Conservation (phyloP, 805 yeast species). For the Tetrapisispora arboricola region DNA sequence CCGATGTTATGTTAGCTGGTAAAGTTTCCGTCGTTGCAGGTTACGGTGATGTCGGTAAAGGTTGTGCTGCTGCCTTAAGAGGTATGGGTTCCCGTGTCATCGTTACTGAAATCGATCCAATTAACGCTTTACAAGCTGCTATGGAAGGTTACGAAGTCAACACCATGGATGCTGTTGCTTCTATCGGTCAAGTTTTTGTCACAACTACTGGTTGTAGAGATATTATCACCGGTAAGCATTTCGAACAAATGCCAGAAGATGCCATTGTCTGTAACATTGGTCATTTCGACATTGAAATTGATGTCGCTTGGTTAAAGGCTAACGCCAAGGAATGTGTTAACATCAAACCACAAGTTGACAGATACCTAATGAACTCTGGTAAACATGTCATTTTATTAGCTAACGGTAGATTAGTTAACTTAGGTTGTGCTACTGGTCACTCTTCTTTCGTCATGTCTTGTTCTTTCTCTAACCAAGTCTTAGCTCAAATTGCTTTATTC, state of each 20-base stretch:
- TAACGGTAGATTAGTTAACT: slow-evolving; percentile 97
- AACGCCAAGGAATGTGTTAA: slow-evolving; percentile 87
- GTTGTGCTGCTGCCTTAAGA: slow-evolving; percentile 97
- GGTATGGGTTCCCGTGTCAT: slow-evolving; percentile 99
- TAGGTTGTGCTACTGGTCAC: slow-evolving; percentile 99
- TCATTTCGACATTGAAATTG: slow-evolving; percentile 97
- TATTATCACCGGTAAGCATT: slow-evolving; percentile 83
- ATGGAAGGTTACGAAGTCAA: slow-evolving; percentile 96
- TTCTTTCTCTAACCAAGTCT: slow-evolving; percentile 98
- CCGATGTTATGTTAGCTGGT: slow-evolving; percentile 99
- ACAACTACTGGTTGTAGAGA: slow-evolving; percentile 99
- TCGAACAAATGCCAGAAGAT: slow-evolving; percentile 92
- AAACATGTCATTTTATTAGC: slow-evolving; percentile 93
- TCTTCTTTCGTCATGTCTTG: slow-evolving; percentile 98
- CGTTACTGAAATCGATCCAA: slow-evolving; percentile 95
- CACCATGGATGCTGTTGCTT: slow-evolving; percentile 88
- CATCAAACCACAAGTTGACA: slow-evolving; percentile 99
- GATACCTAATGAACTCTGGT: slow-evolving; percentile 81
- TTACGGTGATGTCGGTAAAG: slow-evolving; percentile 99
- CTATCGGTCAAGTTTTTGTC: slow-evolving; percentile 91
- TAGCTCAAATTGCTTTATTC: slow-evolving; percentile 96
- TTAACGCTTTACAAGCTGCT: slow-evolving; percentile 98
- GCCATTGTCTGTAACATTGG: slow-evolving; percentile 99
- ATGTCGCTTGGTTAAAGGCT: slow-evolving; percentile 96
- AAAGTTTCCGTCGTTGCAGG: slow-evolving; percentile 98